Evolutionary conservation across 2,329 filamentous ascomycete genomes (phyloP).

Genomic region (Calonectria pteridis): DNA sequence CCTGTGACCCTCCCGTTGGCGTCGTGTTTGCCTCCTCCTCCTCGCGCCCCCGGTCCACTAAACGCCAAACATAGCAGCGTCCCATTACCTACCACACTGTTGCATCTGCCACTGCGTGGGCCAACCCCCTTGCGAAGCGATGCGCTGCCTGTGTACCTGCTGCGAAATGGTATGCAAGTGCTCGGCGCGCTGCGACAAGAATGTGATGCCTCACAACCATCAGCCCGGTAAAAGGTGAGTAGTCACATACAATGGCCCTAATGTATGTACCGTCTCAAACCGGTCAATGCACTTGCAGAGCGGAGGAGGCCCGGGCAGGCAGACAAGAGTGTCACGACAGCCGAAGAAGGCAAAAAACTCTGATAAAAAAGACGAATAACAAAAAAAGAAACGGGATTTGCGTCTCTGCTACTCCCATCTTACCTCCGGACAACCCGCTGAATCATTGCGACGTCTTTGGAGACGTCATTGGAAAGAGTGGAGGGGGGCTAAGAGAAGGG

Average conservation of each 20-base stretch:
- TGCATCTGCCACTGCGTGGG: neutral
- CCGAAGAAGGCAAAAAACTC: neutral
- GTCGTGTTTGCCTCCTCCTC: too few relatives aligned
- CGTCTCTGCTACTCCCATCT: neutral
- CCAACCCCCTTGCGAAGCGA: neutral
- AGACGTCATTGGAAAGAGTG: neutral
- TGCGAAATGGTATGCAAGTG: constrained; percentile 14
- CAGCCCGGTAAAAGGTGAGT: constrained; percentile 14
- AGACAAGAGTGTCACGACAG: neutral
- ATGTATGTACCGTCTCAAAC: neutral
- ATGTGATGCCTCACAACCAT: constrained; percentile 24
- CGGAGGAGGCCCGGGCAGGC: neutral
- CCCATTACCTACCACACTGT: neutral
- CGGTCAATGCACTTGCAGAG: neutral
- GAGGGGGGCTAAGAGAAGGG: too few relatives aligned
- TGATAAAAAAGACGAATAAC: too few relatives aligned
- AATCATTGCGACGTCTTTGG: neutral
- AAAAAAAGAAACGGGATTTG: neutral
- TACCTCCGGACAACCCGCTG: neutral
- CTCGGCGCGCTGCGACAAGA: neutral
- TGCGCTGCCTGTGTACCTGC: constrained; percentile 6
- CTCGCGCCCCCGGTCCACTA: neutral
- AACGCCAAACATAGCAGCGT: neutral
- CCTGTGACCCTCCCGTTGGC: neutral
- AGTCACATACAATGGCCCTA: neutral